Evolutionary conservation across 306 rosid genomes (phyloP), one percentile per base, ranked within the genome.

Genomic region (Pterocarpus macrocarpus): DNA sequence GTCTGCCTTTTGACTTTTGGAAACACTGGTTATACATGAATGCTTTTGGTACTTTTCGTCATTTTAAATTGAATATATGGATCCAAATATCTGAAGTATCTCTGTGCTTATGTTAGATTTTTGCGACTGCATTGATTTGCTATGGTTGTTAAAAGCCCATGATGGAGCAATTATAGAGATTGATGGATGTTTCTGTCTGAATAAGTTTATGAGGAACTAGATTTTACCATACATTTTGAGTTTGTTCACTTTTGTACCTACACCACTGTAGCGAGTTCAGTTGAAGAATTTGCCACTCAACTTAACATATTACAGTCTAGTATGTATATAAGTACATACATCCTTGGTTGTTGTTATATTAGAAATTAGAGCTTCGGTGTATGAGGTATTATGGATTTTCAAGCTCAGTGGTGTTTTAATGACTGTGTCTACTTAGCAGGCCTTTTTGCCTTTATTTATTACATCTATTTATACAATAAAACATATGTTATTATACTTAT

Each of bases 101-200:
- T 49, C 10, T n/a, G 4, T n/a, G 7, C 3, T 62, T 43, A 55
- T 69, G 47, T 49, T 64, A 36, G 41, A 5, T 4, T 39, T 56
- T 71, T 72, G 1, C 30, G 43, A 52, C 9, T 38, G 36, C 17
- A 49, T 70, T 71, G 75, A 63, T 55, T 34, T 53, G 79, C 16
- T 10, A 43, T 77, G 70, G 64, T 45, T 78, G 75, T 39, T 76
- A 45, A 56, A 11, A 49, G 41, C 41, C 7, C 17, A n/a, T 16
- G 62, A 59, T 38, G 74, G 72, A 70, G 13, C 71, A 70, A 53
- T 28, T 67, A 39, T 57, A 38, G 68, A 71, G 44, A 22, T 22
- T 22, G 28, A 45, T 73, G 62, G n/a, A 13, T 59, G 70, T 50
- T 78, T 65, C n/a, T 68, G 73, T 77, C 35, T 22, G 56, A 66